Evolutionary conservation across 1,139 yeast species (phyloP).

Genomic region (Geotrichum histeridarum): DNA sequence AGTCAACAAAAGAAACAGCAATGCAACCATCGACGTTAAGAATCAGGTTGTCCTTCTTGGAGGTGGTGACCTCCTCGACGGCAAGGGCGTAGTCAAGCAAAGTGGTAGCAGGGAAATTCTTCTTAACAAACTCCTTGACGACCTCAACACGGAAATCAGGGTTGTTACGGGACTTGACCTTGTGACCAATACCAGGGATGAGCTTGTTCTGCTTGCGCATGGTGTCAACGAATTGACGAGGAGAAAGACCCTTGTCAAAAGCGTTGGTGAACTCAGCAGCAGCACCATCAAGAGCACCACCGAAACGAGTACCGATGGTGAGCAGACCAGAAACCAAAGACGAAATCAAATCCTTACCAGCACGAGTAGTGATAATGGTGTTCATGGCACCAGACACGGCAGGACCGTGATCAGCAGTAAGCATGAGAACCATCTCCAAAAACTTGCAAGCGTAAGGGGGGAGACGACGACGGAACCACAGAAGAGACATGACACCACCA

Average conservation of each 20-base stretch:
- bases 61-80: conserved; percentile 46
- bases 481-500: conserved; percentile 46
- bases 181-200: conserved; percentile 47
- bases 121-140: conserved; percentile 45
- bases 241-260: conserved; percentile 43
- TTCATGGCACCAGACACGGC: conserved; percentile 49
- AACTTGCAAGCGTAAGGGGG: conserved; percentile 45
- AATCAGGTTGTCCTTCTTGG: conserved; percentile 46
- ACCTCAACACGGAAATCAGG: conserved; percentile 48
- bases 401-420: conserved; percentile 48
- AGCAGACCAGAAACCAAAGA: conserved; percentile 44
- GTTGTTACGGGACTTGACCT: conserved; percentile 46
- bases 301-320: conserved; percentile 46
- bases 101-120: conserved; percentile 43
- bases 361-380: conserved; percentile 46
- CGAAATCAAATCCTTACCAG: conserved; percentile 46
- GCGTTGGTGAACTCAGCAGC: conserved; percentile 45
- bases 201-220: conserved; percentile 47
- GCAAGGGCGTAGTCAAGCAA: conserved; percentile 46
- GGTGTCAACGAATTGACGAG: conserved; percentile 45
- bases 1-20: conserved; percentile 45
- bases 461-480: conserved; percentile 45
- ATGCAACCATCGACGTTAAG: conserved; percentile 46
- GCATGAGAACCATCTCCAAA: conserved; percentile 46
- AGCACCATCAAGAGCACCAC: conserved; percentile 47